Conservation (phyloP, 2,329 filamentous ascomycete species). For the Xylaria sp. region DNA sequence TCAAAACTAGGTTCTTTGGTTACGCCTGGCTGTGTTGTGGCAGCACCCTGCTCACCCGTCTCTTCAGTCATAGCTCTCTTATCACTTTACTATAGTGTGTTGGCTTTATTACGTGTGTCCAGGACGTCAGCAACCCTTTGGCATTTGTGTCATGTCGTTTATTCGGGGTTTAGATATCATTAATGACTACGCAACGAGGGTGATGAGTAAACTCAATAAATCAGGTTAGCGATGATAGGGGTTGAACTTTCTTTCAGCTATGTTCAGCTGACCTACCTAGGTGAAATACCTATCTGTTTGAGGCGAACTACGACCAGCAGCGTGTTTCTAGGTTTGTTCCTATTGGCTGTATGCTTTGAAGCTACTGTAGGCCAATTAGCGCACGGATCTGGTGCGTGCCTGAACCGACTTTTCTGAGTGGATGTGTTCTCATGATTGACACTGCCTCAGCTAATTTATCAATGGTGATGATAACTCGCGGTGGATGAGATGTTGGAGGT, state of each 20-base stretch:
- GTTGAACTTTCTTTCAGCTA: conserved; percentile 20
- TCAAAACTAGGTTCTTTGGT: conserved; percentile 42
- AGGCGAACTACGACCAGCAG: background rate
- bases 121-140: background rate
- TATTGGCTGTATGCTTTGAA: conserved; percentile 12
- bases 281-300: background rate
- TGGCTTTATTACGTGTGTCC: background rate
- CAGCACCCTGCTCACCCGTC: background rate
- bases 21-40: background rate
- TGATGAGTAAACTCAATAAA: conserved; percentile 1
- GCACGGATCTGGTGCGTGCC: conserved; percentile 8
- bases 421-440: conserved; percentile 25
- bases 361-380: conserved; percentile 20
- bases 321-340: background rate
- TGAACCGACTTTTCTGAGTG: conserved; percentile 10
- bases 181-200: conserved; percentile 1
- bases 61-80: conserved; percentile 27
- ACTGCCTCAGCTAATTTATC: conserved; percentile 10
- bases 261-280: background rate
- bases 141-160: background rate
- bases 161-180: background rate
- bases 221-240: background rate
- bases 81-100: background rate
- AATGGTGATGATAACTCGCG: background rate
- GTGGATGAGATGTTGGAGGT: background rate